phyloP scores from a whole-genome alignment of 78 protist genomes.

The Planoprotostelium fungivorum region DNA sequence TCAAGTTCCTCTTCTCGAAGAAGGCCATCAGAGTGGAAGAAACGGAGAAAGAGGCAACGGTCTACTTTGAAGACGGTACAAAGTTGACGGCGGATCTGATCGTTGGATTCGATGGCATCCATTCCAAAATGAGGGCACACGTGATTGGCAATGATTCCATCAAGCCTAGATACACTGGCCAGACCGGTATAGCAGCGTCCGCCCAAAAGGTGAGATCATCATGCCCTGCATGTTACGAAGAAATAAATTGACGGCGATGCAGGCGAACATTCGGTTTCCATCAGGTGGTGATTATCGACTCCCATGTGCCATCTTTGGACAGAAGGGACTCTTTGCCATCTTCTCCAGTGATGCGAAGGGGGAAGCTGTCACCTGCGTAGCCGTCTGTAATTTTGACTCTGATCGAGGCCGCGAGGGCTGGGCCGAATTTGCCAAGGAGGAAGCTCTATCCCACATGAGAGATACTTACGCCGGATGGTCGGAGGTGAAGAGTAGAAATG shows the following conservation, averaged over 20 bases:
- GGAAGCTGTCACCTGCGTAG: background rate
- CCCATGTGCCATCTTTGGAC: background rate
- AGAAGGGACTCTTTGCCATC: background rate
- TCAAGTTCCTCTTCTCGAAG: background rate
- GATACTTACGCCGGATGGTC: background rate
- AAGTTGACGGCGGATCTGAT: background rate
- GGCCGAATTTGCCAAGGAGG: background rate
- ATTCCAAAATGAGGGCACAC: background rate
- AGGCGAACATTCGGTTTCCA: too few species aligned
- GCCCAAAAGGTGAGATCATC: too few species aligned
- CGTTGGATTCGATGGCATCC: background rate
- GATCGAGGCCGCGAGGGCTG: background rate
- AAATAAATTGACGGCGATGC: too few species aligned
- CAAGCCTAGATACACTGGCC: too few species aligned
- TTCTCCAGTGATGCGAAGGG: background rate
- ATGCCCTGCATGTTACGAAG: too few species aligned
- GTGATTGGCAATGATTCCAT: too few species aligned
- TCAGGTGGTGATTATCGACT: background rate
- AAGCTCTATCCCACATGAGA: background rate
- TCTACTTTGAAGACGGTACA: background rate
- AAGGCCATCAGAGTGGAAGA: background rate
- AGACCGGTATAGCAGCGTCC: too few species aligned
- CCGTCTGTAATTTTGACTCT: background rate
- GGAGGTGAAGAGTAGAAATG: background rate
- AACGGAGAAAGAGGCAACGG: background rate